Evolutionary conservation across 495 filamentous ascomycete genomes (phyloP).

Genomic region (Cairneyella variabilis): DNA sequence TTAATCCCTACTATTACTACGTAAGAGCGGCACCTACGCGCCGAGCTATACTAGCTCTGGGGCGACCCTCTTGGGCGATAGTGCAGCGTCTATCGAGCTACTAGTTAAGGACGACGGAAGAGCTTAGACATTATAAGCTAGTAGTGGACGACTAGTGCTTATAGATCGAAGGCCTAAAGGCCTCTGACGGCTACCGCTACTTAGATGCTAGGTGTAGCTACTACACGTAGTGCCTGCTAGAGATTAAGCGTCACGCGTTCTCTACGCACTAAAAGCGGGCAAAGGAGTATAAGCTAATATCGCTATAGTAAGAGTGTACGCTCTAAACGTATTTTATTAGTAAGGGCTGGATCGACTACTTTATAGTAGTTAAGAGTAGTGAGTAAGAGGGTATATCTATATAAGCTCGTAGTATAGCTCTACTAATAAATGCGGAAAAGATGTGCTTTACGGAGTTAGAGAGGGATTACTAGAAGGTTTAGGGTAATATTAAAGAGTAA

Average conservation of each 20-base stretch:
- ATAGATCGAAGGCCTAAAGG: not conserved
- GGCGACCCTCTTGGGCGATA: not conserved
- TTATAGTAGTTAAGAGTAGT: not conserved
- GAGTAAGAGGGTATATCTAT: not conserved
- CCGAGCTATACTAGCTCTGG: not conserved
- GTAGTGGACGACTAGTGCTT: not conserved
- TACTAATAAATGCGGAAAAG: no score
- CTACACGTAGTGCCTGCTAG: not conserved
- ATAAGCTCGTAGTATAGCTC: no score
- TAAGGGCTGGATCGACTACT: not conserved
- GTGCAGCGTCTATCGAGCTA: not conserved
- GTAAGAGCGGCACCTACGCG: not conserved
- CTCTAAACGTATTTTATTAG: slow-evolving; percentile 1
- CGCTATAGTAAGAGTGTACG: not conserved
- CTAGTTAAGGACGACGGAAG: not conserved
- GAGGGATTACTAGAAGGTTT: no score
- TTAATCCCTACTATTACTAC: not conserved
- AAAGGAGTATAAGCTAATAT: not conserved
- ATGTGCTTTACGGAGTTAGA: no score
- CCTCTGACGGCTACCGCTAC: not conserved
- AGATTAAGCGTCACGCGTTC: not conserved
- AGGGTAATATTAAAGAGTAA: slow-evolving; percentile 9
- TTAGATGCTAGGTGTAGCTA: not conserved
- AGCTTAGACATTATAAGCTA: not conserved
- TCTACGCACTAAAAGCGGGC: not conserved